phyloP scores from a whole-genome alignment of 495 filamentous ascomycete genomes.

The Neurospora cerealis region DNA sequence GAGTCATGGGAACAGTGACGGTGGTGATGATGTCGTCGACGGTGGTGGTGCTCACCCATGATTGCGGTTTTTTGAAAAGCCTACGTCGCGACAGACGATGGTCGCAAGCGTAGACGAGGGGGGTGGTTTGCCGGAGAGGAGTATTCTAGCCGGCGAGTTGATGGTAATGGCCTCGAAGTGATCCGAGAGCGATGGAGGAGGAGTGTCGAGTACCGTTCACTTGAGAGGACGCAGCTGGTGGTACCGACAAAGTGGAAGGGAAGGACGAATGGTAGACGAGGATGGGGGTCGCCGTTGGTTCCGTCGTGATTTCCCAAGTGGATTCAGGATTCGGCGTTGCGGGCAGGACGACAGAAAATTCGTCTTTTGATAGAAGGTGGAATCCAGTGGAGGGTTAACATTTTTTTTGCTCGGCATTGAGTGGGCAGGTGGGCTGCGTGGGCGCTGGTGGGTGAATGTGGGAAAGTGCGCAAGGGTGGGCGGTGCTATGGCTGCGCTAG shows the following conservation, averaged over 20 bases:
- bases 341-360: not conserved
- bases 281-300: not conserved
- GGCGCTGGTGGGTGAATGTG: not conserved
- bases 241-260: not conserved
- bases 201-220: not conserved
- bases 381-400: constrained; percentile 19
- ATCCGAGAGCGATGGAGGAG: not conserved
- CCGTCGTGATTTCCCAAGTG: not conserved
- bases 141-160: not conserved
- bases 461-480: not conserved
- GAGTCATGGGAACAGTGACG: not conserved
- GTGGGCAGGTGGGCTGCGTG: constrained; percentile 3
- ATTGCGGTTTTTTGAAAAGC: constrained; percentile 51
- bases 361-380: not conserved
- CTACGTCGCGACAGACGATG: constrained; percentile 30
- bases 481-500: constrained; percentile 2
- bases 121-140: constrained; percentile 10
- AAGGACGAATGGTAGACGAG: not conserved
- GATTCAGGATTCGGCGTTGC: not conserved
- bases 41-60: constrained; percentile 62
- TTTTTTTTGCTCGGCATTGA: constrained; percentile 21
- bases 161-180: not conserved
- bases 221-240: not conserved
- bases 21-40: not conserved
- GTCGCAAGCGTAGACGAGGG: constrained; percentile 35